These are phyloP conservation scores for Collybia nuda DNA, from an alignment of 768 basidiomycete species.

Conservation along the genomic window DNA sequence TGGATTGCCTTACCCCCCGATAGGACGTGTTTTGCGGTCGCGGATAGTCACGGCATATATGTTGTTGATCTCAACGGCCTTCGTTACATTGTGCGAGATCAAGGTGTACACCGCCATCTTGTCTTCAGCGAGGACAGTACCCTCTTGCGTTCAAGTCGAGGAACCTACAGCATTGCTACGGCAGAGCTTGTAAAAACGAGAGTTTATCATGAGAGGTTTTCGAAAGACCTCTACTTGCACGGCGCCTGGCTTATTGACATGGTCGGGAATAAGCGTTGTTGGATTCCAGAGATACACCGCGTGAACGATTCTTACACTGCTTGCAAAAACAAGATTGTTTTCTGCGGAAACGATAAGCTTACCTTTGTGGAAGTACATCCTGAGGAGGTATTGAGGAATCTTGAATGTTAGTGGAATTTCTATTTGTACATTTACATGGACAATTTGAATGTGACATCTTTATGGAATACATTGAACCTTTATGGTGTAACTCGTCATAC, in stretches of 20 bases:
- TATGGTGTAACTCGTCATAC: too few species aligned
- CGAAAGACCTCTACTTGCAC: not conserved
- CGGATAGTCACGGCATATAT: not conserved
- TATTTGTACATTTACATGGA: too few species aligned
- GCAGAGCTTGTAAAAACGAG: not conserved
- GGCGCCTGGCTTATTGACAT: not conserved
- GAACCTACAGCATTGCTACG: not conserved
- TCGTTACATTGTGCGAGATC: constrained; percentile 2
- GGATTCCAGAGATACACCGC: not conserved
- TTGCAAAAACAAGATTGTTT: constrained; percentile 1
- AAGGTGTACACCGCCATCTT: not conserved
- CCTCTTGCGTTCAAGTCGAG: not conserved
- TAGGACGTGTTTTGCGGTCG: not conserved
- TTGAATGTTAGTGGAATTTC: too few species aligned
- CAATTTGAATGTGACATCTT: too few species aligned
- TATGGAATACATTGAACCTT: too few species aligned
- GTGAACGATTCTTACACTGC: not conserved
- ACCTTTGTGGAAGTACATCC: not conserved
- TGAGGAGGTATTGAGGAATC: too few species aligned
- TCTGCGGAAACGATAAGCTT: not conserved
- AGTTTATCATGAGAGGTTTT: not conserved
- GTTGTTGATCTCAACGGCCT: constrained; percentile 1
- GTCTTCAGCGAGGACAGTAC: not conserved
- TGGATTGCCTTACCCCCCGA: not conserved
- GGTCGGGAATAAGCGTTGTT: not conserved